Evolutionary conservation across 1,139 yeast species (phyloP).

Genomic region (Starmera stellimalicola): DNA sequence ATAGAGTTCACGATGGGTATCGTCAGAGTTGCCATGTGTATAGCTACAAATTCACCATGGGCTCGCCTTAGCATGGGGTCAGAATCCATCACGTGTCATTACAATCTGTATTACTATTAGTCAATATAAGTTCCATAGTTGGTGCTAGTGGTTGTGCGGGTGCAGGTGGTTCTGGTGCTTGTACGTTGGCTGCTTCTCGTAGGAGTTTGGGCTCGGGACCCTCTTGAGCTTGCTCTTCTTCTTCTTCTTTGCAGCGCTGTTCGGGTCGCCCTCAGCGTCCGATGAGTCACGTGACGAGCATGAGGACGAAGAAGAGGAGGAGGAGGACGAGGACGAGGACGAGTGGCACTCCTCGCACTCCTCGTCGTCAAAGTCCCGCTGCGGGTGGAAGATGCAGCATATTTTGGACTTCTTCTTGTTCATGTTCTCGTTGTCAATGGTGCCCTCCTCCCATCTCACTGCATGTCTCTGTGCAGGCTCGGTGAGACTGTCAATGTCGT

Average conservation of each 20-base stretch:
- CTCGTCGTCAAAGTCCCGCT: slow-evolving; percentile 58
- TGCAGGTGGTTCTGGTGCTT: slow-evolving; percentile 11
- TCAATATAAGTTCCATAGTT: too few species aligned
- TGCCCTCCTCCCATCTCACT: slow-evolving; percentile 80
- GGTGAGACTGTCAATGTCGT: too few species aligned
- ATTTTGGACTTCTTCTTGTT: slow-evolving; percentile 80
- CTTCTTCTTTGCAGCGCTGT: slow-evolving; percentile 17
- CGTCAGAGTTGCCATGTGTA: neutral
- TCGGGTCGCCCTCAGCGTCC: slow-evolving; percentile 20
- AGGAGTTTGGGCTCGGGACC: slow-evolving; percentile 52
- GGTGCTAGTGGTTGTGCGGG: slow-evolving; percentile 5
- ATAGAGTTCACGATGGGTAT: neutral
- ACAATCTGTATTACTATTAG: too few species aligned
- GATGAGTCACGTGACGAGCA: too few species aligned
- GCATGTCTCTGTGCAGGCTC: slow-evolving; percentile 25
- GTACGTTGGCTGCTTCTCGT: slow-evolving; percentile 65
- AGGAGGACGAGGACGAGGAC: slow-evolving; percentile 15
- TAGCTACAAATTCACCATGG: neutral
- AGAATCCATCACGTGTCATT: too few species aligned
- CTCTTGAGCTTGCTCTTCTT: slow-evolving; percentile 17
- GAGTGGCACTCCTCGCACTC: slow-evolving; percentile 30
- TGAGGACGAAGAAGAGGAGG: slow-evolving; percentile 14
- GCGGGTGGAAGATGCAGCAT: slow-evolving; percentile 93
- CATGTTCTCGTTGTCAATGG: slow-evolving; percentile 83
- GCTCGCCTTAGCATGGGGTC: too few species aligned